A percentile compares a stretch with the other conserved stretches of the same genome.
phyloP scores from a whole-genome alignment of 2,329 filamentous ascomycete genomes.

The Fusarium secorum region DNA sequence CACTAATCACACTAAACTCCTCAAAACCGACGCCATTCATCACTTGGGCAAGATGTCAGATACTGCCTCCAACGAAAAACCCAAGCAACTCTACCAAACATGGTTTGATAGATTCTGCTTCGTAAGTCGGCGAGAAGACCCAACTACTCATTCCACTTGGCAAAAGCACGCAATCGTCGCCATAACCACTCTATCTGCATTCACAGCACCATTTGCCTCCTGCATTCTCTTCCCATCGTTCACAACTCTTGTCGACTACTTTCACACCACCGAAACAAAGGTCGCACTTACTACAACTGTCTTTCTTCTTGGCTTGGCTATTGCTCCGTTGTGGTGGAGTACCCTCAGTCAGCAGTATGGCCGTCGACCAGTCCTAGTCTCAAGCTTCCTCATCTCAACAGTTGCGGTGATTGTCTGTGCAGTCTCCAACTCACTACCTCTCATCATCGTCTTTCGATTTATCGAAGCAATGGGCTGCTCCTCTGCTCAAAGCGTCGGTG shows the following conservation, averaged over 20 bases:
- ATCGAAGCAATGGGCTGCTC: background rate
- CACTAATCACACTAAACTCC: background rate
- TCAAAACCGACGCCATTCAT: fast-evolving
- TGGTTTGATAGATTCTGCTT: background rate
- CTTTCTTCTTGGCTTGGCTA: background rate
- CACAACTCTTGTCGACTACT: background rate
- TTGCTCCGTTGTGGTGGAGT: slow-evolving; percentile 1
- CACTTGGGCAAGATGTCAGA: background rate
- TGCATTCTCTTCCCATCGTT: background rate
- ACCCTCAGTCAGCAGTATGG: background rate
- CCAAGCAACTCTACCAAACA: background rate
- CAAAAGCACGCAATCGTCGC: background rate
- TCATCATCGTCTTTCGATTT: background rate
- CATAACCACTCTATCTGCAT: background rate
- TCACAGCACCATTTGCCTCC: background rate
- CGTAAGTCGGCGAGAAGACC: background rate
- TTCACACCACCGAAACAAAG: background rate
- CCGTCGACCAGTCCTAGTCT: background rate
- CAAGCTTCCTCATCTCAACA: background rate
- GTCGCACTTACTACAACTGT: background rate
- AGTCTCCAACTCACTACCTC: background rate
- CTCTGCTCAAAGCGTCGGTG: background rate
- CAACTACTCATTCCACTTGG: background rate
- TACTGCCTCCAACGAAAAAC: background rate
- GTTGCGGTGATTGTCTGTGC: background rate